Percentiles rank a stretch among this genome's conserved stretches.
Evolutionary conservation across 2,329 filamentous ascomycete species (phyloP).

Genomic region (Alternaria consortialis): DNA sequence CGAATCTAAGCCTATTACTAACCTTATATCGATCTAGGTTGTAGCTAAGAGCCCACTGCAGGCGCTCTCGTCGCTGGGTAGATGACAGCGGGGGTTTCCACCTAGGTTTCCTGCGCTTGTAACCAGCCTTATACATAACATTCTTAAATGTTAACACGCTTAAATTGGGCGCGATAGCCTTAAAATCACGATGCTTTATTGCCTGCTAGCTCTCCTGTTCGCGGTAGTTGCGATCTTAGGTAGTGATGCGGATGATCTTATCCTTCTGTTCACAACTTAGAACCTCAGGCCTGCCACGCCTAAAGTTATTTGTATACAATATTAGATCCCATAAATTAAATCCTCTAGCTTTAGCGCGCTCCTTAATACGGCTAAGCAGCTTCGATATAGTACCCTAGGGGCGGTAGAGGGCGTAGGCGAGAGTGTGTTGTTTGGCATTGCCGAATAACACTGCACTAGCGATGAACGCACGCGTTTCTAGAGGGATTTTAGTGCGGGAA

Average conservation of each 20-base stretch:
- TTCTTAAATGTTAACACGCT: background rate
- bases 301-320: background rate
- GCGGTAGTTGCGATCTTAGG: background rate
- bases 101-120: background rate
- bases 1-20: background rate
- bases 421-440: background rate
- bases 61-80: background rate
- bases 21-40: constrained; percentile 7
- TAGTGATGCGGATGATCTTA: background rate
- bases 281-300: background rate
- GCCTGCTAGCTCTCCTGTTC: background rate
- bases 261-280: background rate
- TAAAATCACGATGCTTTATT: background rate
- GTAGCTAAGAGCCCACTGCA: background rate
- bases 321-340: background rate
- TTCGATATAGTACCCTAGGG: background rate
- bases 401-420: background rate
- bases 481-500: background rate
- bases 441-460: background rate
- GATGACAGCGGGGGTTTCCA: background rate
- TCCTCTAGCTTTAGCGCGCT: background rate
- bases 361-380: background rate
- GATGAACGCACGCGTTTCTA: background rate
- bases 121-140: background rate
- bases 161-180: background rate